Evolutionary conservation across 352 stramenopile species (phyloP).

Genomic region (Peronospora belbahrii): DNA sequence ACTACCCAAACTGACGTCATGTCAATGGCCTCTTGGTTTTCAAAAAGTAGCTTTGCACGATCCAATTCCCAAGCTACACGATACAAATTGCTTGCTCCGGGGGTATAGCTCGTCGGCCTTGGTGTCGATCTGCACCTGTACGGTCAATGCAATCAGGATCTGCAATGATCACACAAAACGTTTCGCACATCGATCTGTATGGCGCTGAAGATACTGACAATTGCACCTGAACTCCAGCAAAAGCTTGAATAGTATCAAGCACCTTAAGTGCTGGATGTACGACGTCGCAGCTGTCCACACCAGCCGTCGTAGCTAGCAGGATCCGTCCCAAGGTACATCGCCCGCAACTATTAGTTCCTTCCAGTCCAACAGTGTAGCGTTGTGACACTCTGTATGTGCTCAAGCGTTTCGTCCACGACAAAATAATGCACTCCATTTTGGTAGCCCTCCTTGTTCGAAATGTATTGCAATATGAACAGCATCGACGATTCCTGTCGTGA

Average conservation of each 20-base stretch:
- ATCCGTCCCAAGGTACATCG: constrained; percentile 14
- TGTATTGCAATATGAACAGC: constrained; percentile 44
- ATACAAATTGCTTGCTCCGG: constrained; percentile 25
- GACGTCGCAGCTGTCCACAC: constrained; percentile 60
- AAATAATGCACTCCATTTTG: constrained; percentile 51
- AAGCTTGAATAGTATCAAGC: constrained; percentile 28
- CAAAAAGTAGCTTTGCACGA: constrained; percentile 40
- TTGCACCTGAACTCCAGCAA: constrained; percentile 38
- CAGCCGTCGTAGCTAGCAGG: constrained; percentile 23
- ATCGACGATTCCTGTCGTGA: constrained; percentile 55
- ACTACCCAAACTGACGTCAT: constrained; percentile 27
- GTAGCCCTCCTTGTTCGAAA: constrained; percentile 37
- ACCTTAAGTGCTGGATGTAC: constrained; percentile 34
- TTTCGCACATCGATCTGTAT: not conserved
- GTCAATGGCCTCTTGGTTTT: constrained; percentile 35
- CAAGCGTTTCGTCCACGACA: constrained; percentile 33
- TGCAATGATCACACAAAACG: too few species aligned
- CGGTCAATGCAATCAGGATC: constrained; percentile 32
- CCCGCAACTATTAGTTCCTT: constrained; percentile 9
- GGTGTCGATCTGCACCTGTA: constrained; percentile 21
- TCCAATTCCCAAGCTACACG: constrained; percentile 31
- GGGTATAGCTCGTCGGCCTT: constrained; percentile 8
- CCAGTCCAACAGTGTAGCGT: not conserved
- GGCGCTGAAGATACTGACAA: not conserved
- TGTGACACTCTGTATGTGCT: constrained; percentile 21